These are phyloP conservation scores for Gonium pectorale DNA, from an alignment of 139 green algal species.

Conservation along the genomic window DNA sequence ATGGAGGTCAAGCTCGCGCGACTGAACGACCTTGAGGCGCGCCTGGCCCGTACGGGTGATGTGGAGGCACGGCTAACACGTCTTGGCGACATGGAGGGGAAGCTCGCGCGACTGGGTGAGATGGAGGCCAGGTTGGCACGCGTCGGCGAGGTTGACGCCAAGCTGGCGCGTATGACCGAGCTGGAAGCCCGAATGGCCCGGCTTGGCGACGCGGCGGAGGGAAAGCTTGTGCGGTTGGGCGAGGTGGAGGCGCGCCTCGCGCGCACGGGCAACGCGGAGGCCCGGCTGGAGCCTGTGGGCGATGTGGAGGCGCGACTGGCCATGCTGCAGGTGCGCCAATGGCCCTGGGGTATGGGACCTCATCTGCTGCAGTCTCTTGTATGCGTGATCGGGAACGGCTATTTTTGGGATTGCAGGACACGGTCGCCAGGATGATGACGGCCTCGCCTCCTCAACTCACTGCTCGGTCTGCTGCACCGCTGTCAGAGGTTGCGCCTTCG, in stretches of 20 bases:
- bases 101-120: neutral
- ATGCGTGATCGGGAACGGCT: too few relatives aligned
- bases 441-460: too few relatives aligned
- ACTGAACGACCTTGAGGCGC: slow-evolving; percentile 5
- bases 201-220: neutral
- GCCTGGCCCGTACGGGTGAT: neutral
- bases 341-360: neutral
- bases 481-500: neutral
- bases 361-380: neutral
- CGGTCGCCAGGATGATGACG: too few relatives aligned
- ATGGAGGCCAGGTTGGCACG: slow-evolving; percentile 5
- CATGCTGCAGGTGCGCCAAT: slow-evolving; percentile 20
- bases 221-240: neutral
- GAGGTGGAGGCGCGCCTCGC: neutral
- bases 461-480: neutral
- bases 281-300: neutral
- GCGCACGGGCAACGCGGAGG: neutral
- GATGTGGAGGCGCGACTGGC: neutral
- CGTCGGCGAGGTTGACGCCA: slow-evolving; percentile 10
- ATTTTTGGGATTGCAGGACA: too few relatives aligned
- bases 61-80: slow-evolving; percentile 1
- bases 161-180: neutral
- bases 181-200: neutral
- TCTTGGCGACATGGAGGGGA: slow-evolving; percentile 19
- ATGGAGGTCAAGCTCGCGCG: slow-evolving; percentile 14